Evolutionary conservation across 768 basidiomycete species (phyloP).

Genomic region (Roridomyces roridus): DNA sequence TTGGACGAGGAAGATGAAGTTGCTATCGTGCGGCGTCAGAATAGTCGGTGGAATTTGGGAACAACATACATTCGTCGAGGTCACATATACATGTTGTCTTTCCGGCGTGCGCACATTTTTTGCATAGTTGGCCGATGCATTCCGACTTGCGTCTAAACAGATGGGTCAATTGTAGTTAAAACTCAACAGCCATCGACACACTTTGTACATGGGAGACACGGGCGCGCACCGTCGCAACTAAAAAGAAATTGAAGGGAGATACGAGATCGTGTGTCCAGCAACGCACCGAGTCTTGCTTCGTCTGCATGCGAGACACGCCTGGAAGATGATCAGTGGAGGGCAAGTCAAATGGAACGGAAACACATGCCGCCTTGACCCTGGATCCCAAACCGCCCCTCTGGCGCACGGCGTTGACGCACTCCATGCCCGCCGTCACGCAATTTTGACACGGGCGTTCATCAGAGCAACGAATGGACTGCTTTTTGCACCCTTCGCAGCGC

Average conservation of each 20-base stretch:
- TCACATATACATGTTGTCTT: neutral
- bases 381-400: conserved; percentile 61
- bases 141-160: neutral
- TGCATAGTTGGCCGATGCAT: conserved; percentile 15
- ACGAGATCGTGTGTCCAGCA: too few species aligned
- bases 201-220: neutral
- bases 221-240: conserved; percentile 56
- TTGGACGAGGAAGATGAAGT: too few species aligned
- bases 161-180: too few species aligned
- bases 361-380: conserved; percentile 63
- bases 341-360: conserved; percentile 12
- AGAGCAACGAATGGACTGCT: conserved; percentile 20
- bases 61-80: too few species aligned
- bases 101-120: conserved; percentile 1
- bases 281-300: conserved; percentile 68
- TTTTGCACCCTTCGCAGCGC: conserved; percentile 55
- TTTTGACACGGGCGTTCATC: conserved; percentile 13
- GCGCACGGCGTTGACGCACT: conserved; percentile 9
- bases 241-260: too few species aligned
- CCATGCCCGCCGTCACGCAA: conserved; percentile 8
- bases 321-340: conserved; percentile 3
- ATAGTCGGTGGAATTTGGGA: too few species aligned
- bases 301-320: conserved; percentile 72
- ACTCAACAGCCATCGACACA: too few species aligned
- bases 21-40: too few species aligned